These are phyloP conservation scores for Pythium brassicae DNA, from an alignment of 352 stramenopile genomes.

Conservation along the genomic window DNA sequence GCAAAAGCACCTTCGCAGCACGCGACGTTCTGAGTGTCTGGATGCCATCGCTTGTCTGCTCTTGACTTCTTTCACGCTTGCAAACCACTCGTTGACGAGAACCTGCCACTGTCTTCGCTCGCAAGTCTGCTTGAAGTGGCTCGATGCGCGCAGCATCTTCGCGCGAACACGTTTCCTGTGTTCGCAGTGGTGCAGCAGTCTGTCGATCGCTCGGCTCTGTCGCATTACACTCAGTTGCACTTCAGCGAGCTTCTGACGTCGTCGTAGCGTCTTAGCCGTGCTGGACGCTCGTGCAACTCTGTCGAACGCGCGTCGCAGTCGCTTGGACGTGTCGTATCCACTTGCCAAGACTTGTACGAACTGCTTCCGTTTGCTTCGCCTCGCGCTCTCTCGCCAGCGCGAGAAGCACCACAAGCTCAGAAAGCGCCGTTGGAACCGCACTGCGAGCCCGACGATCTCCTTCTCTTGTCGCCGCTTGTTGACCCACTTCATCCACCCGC, in stretches of 20 bases:
- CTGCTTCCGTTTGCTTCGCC: too few species aligned
- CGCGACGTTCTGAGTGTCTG: neutral
- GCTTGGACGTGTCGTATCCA: too few species aligned
- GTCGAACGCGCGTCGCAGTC: neutral
- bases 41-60: neutral
- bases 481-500: constrained; percentile 30
- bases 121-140: constrained; percentile 14
- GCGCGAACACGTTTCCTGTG: constrained; percentile 3
- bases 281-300: neutral
- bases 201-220: neutral
- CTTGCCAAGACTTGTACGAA: too few species aligned
- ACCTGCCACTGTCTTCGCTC: constrained; percentile 22
- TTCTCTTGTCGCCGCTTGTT: constrained; percentile 14
- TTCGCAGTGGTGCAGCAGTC: neutral
- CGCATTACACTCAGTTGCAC: neutral
- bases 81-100: constrained; percentile 16
- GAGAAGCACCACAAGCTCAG: constrained; percentile 29
- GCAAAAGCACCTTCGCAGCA: neutral
- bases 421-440: constrained; percentile 33
- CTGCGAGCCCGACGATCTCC: constrained; percentile 24
- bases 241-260: neutral
- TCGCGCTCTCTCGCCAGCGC: constrained; percentile 23
- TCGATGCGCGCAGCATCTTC: constrained; percentile 4
- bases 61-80: neutral
- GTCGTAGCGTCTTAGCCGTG: neutral